Percentiles rank a stretch among this genome's conserved stretches.
Evolutionary conservation across 73 alveolate genomes (phyloP).

Genomic region (Tetrahymena elliotti): DNA sequence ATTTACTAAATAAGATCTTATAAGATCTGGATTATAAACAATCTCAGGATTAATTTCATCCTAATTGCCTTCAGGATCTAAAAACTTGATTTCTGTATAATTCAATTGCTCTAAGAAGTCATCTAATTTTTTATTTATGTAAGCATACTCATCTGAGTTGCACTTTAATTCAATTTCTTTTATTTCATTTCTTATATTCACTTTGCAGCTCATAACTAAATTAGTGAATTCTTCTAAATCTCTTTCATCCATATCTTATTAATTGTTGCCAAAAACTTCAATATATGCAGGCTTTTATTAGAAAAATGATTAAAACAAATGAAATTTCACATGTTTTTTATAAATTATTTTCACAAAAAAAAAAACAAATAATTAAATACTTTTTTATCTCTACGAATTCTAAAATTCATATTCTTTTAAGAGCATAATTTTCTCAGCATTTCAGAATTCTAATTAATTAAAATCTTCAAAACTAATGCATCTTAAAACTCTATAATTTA

Average conservation of each 20-base stretch:
- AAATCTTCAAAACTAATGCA: not conserved
- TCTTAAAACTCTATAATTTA: not conserved
- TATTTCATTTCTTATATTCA: not conserved
- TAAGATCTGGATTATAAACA: not conserved
- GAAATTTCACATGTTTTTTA: not conserved
- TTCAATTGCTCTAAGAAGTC: not conserved
- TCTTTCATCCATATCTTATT: not conserved
- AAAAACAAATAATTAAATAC: too few species aligned
- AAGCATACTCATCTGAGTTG: not conserved
- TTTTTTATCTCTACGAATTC: not conserved
- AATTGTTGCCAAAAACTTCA: not conserved
- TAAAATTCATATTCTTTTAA: not conserved
- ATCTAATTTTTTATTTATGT: not conserved
- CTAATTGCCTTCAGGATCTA: not conserved
- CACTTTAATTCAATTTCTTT: not conserved
- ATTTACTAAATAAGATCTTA: not conserved
- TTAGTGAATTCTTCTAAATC: not conserved
- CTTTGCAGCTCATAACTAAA: not conserved
- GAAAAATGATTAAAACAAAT: not conserved
- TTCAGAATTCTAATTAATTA: not conserved
- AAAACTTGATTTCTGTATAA: not conserved
- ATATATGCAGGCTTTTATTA: not conserved
- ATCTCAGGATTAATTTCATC: not conserved
- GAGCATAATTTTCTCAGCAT: not conserved
- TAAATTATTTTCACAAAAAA: too few species aligned